phyloP scores from a whole-genome alignment of 306 rosid species.

The Herpetospermum pedunculosum region DNA sequence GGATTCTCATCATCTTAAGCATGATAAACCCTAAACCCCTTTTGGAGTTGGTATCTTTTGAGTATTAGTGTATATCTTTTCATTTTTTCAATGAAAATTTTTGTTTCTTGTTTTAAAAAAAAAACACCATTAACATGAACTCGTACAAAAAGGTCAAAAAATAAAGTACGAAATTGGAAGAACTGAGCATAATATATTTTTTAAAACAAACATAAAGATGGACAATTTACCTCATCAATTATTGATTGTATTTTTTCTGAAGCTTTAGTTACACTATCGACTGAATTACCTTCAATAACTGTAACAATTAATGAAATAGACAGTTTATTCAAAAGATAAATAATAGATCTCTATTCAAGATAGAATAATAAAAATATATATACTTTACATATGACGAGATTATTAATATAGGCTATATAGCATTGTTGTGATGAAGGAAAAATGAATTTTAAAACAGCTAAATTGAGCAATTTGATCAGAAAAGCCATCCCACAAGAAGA shows the following conservation, averaged over 20 bases:
- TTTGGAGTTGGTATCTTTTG: not conserved
- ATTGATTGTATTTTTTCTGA: slow-evolving; percentile 53
- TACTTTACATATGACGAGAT: not conserved
- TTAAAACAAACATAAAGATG: slow-evolving; percentile 18
- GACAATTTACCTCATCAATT: slow-evolving; percentile 56
- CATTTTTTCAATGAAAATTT: not conserved
- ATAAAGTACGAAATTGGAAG: not conserved
- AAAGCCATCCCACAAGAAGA: not conserved
- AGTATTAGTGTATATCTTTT: not conserved
- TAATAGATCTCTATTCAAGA: not conserved
- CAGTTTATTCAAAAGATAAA: not conserved
- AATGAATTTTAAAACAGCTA: not conserved
- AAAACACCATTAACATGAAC: not conserved
- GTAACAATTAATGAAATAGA: slow-evolving; percentile 11
- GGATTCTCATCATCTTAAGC: too few species aligned
- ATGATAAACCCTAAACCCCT: too few species aligned
- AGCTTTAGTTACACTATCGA: slow-evolving; percentile 54
- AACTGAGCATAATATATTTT: not conserved
- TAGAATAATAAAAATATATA: not conserved
- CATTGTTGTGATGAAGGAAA: not conserved
- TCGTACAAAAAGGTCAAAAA: not conserved
- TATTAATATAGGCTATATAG: not conserved
- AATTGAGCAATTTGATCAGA: not conserved
- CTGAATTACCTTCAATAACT: slow-evolving; percentile 73
- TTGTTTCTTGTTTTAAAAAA: not conserved